Conservation (phyloP, 2,329 filamentous ascomycete genomes). For the Cladosporium sp. region DNA sequence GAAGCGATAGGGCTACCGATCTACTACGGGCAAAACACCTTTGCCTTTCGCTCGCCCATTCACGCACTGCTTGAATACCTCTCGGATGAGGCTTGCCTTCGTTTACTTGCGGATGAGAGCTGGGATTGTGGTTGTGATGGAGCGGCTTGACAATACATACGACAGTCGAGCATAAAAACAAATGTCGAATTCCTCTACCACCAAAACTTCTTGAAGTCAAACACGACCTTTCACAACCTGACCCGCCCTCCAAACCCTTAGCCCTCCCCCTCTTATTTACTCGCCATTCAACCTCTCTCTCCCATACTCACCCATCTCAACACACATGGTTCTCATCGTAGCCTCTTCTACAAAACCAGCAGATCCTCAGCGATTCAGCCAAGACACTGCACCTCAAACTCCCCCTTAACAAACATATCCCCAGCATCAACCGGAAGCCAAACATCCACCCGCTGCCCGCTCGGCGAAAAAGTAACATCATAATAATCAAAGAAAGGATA, state of each 20-base stretch:
- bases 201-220: too few species aligned
- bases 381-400: neutral
- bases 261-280: too few species aligned
- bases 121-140: neutral
- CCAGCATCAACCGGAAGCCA: neutral
- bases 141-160: neutral
- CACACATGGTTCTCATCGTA: accelerated
- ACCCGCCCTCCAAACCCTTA: too few species aligned
- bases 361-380: neutral
- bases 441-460: neutral
- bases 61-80: neutral
- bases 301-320: neutral
- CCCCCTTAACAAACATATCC: neutral
- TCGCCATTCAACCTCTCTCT: too few species aligned
- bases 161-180: neutral
- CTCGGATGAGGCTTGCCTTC: neutral
- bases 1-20: neutral
- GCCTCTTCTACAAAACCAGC: neutral
- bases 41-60: too few species aligned
- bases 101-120: neutral
- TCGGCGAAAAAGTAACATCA: neutral
- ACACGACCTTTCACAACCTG: too few species aligned
- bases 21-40: neutral
- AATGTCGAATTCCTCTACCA: too few species aligned
- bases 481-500: neutral